Percentiles rank a stretch among this genome's conserved stretches.
Evolutionary conservation across 2,329 filamentous ascomycete genomes (phyloP).

Genomic region (Penicillium sp.): DNA sequence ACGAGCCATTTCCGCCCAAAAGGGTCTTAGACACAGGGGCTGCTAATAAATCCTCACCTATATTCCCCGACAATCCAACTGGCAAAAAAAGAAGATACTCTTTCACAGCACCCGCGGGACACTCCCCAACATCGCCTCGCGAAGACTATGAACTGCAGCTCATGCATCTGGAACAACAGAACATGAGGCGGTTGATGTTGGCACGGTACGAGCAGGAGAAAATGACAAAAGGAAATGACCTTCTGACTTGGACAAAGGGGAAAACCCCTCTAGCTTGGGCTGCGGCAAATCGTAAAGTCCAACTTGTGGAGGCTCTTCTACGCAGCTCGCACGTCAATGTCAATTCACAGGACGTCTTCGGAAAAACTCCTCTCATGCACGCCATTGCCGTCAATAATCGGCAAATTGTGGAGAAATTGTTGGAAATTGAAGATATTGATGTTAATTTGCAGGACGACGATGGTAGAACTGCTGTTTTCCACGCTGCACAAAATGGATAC

Average conservation of each 20-base stretch:
- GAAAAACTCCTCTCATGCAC: slow-evolving; percentile 3
- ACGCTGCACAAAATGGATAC: neutral
- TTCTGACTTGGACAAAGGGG: neutral
- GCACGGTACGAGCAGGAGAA: neutral
- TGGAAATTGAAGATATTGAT: slow-evolving; percentile 6
- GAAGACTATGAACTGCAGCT: slow-evolving; percentile 19
- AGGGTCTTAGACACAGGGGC: neutral
- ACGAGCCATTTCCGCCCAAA: slow-evolving; percentile 2
- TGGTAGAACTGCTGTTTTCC: slow-evolving; percentile 8
- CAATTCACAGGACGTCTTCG: neutral
- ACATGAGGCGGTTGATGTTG: slow-evolving; percentile 21
- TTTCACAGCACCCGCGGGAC: neutral
- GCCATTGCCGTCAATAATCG: neutral
- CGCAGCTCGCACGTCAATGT: slow-evolving; percentile 6
- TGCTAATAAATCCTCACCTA: neutral
- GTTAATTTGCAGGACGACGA: slow-evolving; percentile 3
- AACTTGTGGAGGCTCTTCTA: slow-evolving; percentile 10
- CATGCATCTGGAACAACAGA: slow-evolving; percentile 22
- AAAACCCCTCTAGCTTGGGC: slow-evolving; percentile 6
- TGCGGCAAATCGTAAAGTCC: neutral
- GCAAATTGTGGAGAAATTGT: slow-evolving; percentile 2
- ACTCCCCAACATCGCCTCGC: neutral
- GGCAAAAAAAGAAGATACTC: neutral
- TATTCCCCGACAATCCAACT: neutral
- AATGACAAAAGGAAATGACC: no score